Base-by-base conservation (phyloP, 331 rosid genomes). In the Saraca asoca region DNA sequence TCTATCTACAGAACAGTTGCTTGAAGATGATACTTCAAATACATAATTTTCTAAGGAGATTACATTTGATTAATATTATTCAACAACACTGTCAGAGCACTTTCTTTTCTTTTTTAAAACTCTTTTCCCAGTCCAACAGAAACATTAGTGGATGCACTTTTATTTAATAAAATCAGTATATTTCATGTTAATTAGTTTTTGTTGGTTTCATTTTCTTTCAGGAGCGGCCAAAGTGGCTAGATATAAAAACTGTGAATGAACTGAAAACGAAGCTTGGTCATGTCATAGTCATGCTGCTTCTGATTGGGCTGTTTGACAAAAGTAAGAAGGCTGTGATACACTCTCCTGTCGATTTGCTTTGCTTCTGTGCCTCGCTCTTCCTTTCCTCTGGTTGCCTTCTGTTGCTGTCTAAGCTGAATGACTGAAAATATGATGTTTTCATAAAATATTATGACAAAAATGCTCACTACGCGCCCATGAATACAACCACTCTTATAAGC, bases 211-310 rank as follows among this genome's bases (percentile, higher is more conserved):
- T 18, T 58, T 24, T 24, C 31, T 79, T 67, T 34, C 87, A 92
- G 98, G 95, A 86, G 68, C 77, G 98, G 37, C 98, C 95, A 1
- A 88, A 76, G 68, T 94, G 99, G 99, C 73, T 94, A 73, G 61
- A 83, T 16, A 66, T 94, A 49, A 84, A 74, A 59, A 82, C 92
- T 0, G 96, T 94, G 13, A 74, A 88, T 70, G 97, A 90, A 72
- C 85, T 90, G 75, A 94, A 94, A 82, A 90, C 97, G 15, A 94
- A 94, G 85, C 54, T 94, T 38, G 99, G 97, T 33, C 97, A 90
- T 72, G 97, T 94, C 1, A 94, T 90, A 81, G 97, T 94, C 68
- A 94, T 94, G 99, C 83, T 93, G 66, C 98, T 93, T 78, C 82
- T 90, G 51, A 93, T 93, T 58, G 96, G 98, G 34, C 62, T 85